Base-by-base conservation (phyloP, 176 grass and related monocot species). In the Paspalum vaginatum region DNA sequence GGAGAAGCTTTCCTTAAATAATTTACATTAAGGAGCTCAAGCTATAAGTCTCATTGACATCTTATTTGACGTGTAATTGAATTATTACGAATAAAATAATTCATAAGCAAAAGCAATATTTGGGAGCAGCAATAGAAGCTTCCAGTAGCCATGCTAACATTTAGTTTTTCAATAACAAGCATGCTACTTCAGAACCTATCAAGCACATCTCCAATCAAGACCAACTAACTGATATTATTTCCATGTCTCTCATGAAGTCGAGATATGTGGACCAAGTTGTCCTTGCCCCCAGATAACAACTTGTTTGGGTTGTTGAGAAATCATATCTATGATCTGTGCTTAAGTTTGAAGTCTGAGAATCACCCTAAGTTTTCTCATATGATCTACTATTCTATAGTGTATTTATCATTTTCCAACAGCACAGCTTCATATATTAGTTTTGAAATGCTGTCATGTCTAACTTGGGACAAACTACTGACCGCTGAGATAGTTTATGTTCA, bases 41-140 rank as follows among this genome's bases (percentile, higher is more conserved):
- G 48, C 18, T 48, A 51, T 57, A 77, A 2, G 17, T n/a, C 24
- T 48, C 5, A 27, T 49, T 40, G 49, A 72, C 24, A 65, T 48
- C 8, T n/a, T 53, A 73, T 72, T 46, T 67, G 16, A 0, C 46
- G 17, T 41, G n/a, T n/a, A n/a, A 40, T 21, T 77, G 42, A 57
- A 46, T 77, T 62, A 16, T 20, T 64, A 55, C 12, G 41, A 65
- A 6, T 11, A 17, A 47, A 56, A 49, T 6, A 39, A 63, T 41
- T 72, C 9, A 25, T 66, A 65, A 2, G 58, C 38, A 63, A 63
- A 40, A 2, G 0, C 55, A 72, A 16, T 13, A 54, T 72, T 63
- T 41, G 10, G 65, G 27, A 73, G 37, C 54, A 47, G 57, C 41
- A 76, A 24, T 14, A 67, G 5, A 81, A 85, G 46, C 6, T 66